A percentile compares a stretch with the other conserved stretches of the same genome.
Conservation (phyloP, 495 filamentous ascomycete species). For the Lophiostoma macrostomum region DNA sequence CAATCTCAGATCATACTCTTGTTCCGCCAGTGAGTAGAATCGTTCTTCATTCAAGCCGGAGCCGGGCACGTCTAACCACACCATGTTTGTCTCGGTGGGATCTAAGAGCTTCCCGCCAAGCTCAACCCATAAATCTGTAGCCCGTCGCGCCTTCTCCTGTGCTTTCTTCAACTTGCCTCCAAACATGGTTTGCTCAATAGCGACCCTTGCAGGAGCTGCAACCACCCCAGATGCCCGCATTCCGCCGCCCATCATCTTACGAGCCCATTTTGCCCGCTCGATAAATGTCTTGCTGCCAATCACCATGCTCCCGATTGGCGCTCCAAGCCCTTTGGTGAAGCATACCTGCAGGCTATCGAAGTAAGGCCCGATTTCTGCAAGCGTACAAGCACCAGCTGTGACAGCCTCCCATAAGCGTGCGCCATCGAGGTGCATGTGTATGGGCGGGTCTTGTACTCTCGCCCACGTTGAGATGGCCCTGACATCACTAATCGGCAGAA, state of each 20-base stretch:
- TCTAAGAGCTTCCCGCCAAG: constrained; percentile 57
- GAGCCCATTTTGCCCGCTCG: constrained; percentile 68
- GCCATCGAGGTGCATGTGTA: constrained; percentile 69
- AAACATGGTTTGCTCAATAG: constrained; percentile 65
- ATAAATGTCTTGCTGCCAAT: constrained; percentile 64
- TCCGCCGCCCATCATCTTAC: constrained; percentile 81
- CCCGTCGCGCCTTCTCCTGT: constrained; percentile 60
- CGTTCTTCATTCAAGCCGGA: constrained; percentile 43
- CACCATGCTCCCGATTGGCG: constrained; percentile 77
- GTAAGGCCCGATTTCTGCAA: constrained; percentile 63
- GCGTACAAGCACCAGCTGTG: constrained; percentile 35
- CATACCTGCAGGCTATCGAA: constrained; percentile 81
- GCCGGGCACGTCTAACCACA: constrained; percentile 77
- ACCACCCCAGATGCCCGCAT: constrained; percentile 64
- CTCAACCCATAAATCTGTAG: constrained; percentile 49
- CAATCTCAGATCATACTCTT: constrained; percentile 53
- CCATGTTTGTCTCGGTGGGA: constrained; percentile 84
- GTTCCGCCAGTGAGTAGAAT: constrained; percentile 48
- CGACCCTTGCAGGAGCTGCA: constrained; percentile 55
- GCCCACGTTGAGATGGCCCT: constrained; percentile 68
- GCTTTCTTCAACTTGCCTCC: constrained; percentile 59
- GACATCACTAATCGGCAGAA: constrained; percentile 70
- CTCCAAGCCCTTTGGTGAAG: constrained; percentile 84
- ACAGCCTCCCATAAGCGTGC: constrained; percentile 62
- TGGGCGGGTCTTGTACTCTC: constrained; percentile 57